Percentiles rank a stretch among this genome's conserved stretches.
phyloP scores from a whole-genome alignment of 257 asterid species.

The Scutellaria barbata region DNA sequence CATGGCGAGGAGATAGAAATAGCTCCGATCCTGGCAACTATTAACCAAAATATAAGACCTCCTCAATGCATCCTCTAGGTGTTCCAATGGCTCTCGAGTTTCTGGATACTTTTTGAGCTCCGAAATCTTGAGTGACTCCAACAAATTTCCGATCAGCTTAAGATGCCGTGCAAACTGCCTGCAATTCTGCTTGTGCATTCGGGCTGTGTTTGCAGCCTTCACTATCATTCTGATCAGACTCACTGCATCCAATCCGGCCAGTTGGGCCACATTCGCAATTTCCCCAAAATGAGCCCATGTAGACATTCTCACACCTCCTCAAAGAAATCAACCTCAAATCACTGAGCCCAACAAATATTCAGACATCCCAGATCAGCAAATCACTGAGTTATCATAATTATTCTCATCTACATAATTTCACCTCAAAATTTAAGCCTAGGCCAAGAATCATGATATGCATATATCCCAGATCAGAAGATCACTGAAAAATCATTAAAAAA shows the following conservation, averaged over 20 bases:
- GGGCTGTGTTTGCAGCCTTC: conserved; percentile 79
- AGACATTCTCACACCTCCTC: conserved; percentile 49
- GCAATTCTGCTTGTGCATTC: conserved; percentile 92
- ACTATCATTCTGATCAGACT: conserved; percentile 79
- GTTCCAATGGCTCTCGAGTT: conserved; percentile 89
- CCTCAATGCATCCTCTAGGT: conserved; percentile 86
- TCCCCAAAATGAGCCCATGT: conserved; percentile 78
- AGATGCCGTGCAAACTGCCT: conserved; percentile 76
- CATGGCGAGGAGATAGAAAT: conserved; percentile 84
- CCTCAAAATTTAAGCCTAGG: neutral
- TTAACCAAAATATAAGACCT: conserved; percentile 78
- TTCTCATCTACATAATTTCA: neutral
- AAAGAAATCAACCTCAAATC: conserved; percentile 16
- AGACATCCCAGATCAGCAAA: conserved; percentile 30
- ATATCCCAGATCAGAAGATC: too few species aligned
- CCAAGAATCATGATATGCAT: too few species aligned
- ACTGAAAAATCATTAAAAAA: too few species aligned
- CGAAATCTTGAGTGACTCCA: conserved; percentile 77
- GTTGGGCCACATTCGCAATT: conserved; percentile 79
- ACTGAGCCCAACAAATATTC: conserved; percentile 21
- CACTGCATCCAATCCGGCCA: conserved; percentile 80
- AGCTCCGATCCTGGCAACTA: conserved; percentile 90
- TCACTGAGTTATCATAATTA: conserved; percentile 13
- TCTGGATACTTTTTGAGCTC: conserved; percentile 83
- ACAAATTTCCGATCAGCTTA: conserved; percentile 76